Percentiles rank a stretch among this genome's conserved stretches.
phyloP scores from a whole-genome alignment of 2,329 filamentous ascomycete species.

The Cytospora schulzeri region DNA sequence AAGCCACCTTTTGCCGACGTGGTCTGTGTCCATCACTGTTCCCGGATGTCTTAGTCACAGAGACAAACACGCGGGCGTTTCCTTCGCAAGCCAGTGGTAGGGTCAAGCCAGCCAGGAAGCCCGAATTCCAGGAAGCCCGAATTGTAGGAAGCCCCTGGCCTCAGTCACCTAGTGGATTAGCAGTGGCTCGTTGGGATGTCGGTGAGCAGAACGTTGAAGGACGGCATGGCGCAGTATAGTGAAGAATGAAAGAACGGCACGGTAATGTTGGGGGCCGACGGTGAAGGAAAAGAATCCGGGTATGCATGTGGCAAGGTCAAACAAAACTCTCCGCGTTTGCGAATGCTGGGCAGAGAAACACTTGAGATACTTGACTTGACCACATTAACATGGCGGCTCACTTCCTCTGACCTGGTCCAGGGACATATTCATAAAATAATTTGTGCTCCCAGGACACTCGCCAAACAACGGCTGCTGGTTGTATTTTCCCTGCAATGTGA shows the following conservation, averaged over 20 bases:
- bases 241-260: background rate
- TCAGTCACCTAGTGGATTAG: background rate
- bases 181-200: background rate
- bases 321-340: slow-evolving; percentile 14
- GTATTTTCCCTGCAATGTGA: background rate
- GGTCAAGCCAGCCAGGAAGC: background rate
- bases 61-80: slow-evolving; percentile 18
- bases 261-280: background rate
- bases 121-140: no score
- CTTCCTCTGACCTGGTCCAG: slow-evolving; percentile 10
- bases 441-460: slow-evolving; percentile 1
- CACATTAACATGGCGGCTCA: background rate
- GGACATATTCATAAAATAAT: background rate
- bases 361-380: background rate
- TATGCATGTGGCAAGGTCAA: slow-evolving; percentile 19
- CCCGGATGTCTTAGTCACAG: slow-evolving; percentile 26
- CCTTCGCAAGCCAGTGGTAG: background rate
- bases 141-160: slow-evolving; percentile 1
- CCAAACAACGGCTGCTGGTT: background rate
- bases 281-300: slow-evolving; percentile 1
- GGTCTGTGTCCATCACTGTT: slow-evolving; percentile 20
- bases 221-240: background rate
- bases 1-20: slow-evolving; percentile 13
- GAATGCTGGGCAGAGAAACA: background rate
- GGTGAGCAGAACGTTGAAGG: slow-evolving; percentile 1